Evolutionary conservation across 2,329 filamentous ascomycete species (phyloP).

Genomic region (Tolypocladium guangdongense): DNA sequence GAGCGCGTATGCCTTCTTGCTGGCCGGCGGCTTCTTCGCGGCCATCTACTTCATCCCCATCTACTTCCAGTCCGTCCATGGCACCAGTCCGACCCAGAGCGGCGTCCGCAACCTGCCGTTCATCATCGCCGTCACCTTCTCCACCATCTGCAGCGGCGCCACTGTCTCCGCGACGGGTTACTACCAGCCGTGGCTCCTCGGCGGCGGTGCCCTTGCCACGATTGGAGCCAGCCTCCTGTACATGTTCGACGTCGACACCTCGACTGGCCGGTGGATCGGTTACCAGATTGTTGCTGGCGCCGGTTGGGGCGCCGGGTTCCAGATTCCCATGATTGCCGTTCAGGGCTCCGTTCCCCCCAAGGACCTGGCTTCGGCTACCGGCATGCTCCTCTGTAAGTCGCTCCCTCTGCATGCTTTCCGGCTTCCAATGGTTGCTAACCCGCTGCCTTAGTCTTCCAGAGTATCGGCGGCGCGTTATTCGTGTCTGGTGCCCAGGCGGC

Average conservation of each 20-base stretch:
- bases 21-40: slow-evolving; percentile 31
- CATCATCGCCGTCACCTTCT: slow-evolving; percentile 11
- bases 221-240: not conserved
- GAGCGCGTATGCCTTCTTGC: slow-evolving; percentile 29
- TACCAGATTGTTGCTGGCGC: not conserved
- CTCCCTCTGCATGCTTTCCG: not conserved
- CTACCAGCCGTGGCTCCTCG: slow-evolving; percentile 34
- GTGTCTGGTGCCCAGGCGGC: slow-evolving; percentile 36
- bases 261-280: not conserved
- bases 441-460: slow-evolving; percentile 29
- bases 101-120: slow-evolving; percentile 35
- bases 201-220: slow-evolving; percentile 15
- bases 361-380: slow-evolving; percentile 35
- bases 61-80: slow-evolving; percentile 33
- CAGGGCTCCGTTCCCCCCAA: slow-evolving; percentile 19
- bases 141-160: not conserved
- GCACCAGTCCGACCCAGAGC: slow-evolving; percentile 24
- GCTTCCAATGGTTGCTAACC: slow-evolving; percentile 6
- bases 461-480: slow-evolving; percentile 38
- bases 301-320: not conserved
- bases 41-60: slow-evolving; percentile 37
- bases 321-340: not conserved
- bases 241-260: not conserved
- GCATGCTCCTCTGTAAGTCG: slow-evolving; percentile 31
- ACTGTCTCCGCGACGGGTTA: slow-evolving; percentile 5